A percentile compares a stretch with the other conserved stretches of the same genome.
These are phyloP conservation scores for Botrytis tulipae DNA, from an alignment of 2,329 filamentous ascomycete species.

Conservation along the genomic window DNA sequence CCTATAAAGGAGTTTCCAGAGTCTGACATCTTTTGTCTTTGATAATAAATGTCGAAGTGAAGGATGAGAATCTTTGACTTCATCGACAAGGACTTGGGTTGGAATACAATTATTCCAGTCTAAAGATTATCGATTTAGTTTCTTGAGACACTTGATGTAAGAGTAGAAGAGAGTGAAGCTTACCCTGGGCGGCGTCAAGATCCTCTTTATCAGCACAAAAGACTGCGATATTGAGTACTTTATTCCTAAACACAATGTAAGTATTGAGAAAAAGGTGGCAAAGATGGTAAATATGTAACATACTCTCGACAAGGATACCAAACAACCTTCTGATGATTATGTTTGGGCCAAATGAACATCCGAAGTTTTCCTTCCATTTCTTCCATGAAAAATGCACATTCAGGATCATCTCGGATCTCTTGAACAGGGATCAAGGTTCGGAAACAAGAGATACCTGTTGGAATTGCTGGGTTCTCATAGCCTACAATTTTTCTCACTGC, in stretches of 20 bases:
- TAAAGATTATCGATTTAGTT: neutral
- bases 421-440: conserved; percentile 30
- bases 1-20: conserved; percentile 17
- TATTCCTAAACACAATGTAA: conserved; percentile 25
- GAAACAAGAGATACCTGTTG: conserved; percentile 29
- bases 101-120: conserved; percentile 1
- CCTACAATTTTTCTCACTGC: neutral
- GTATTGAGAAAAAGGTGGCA: conserved; percentile 20
- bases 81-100: neutral
- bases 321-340: conserved; percentile 43
- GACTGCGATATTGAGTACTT: conserved; percentile 26
- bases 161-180: neutral
- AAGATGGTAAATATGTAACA: conserved; percentile 43
- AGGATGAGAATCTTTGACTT: conserved; percentile 32
- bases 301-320: conserved; percentile 51
- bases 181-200: neutral
- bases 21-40: conserved; percentile 17
- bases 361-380: conserved; percentile 27
- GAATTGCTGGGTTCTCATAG: conserved; percentile 3
- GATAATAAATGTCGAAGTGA: neutral
- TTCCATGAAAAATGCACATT: conserved; percentile 39
- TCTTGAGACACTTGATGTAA: neutral
- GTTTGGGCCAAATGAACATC: conserved; percentile 43
- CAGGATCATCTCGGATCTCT: conserved; percentile 39
- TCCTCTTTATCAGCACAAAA: conserved; percentile 24